Base-by-base conservation (phyloP, 805 yeast species). In the Candida vartiovaarae region DNA sequence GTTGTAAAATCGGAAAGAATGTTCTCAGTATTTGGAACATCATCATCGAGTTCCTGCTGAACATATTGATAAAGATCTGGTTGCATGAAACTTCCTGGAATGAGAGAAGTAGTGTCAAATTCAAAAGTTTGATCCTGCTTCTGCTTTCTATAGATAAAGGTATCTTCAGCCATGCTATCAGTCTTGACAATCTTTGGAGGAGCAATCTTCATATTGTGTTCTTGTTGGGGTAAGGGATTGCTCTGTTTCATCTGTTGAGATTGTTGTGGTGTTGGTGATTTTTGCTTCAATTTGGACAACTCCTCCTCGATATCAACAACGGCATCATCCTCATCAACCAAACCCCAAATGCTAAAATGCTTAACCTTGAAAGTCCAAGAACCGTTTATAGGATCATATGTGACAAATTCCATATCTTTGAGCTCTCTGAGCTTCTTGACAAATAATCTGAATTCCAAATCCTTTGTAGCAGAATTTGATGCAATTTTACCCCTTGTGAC, bases 311-410 rank as follows among this genome's bases (percentile, higher is more conserved):
- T 71, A 50, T 79, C 88, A 35, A 76, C 70, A 33, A 74, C 75
- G 10, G 68, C 80, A 34, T 72, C 78, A 24, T 73, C 79, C 26
- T 82, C 87, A 50, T 80, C 84, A 15, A 82, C 72, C 33, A 93
- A 64, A 6, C 98, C 98, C 96, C 97, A 93, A 5, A 85, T 77
- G 66, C 96, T 88, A 57, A 93, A 93, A 66, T 93, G 99, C 52
- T 84, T 80, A 7, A 90, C 96, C 53, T 71, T 76, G 63, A 87
- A 89, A 1, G 82, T 79, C 88, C 90, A 89, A 4, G 75, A 63
- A 32, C 87, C 86, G 5, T 78, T 75, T 28, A 80, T 70, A 4
- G 89, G 88, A 54, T 84, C 89, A 57, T 82, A 89, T 4, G 89
- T 82, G 10, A 90, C 69, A 58, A 84, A 88, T 48, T 81, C 80